A percentile compares a stretch with the other conserved stretches of the same genome.
Conservation (phyloP, 306 rosid genomes). For the Fragaria nilgerrensis region DNA sequence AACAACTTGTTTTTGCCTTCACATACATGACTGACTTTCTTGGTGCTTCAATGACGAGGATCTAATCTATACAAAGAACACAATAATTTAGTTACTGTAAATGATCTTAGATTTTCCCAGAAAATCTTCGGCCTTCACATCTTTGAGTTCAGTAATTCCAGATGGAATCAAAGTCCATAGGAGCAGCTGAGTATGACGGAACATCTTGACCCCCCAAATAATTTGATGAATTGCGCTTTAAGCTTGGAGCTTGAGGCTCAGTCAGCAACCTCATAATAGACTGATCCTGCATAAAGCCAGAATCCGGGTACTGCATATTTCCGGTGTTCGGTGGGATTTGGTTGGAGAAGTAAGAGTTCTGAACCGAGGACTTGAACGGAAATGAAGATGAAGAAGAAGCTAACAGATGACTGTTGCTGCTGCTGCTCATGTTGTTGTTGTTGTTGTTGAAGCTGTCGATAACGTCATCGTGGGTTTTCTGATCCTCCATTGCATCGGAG, state of each 20-base stretch:
- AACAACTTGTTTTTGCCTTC: neutral
- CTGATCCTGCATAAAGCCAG: constrained; percentile 32
- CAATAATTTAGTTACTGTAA: neutral
- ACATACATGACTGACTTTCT: neutral
- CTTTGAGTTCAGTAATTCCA: constrained; percentile 47
- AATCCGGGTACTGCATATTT: constrained; percentile 26
- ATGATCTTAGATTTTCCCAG: neutral
- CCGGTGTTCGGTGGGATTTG: constrained; percentile 24
- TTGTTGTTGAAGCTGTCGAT: constrained; percentile 18
- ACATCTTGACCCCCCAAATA: constrained; percentile 31
- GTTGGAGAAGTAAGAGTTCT: neutral
- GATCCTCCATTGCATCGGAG: constrained; percentile 50
- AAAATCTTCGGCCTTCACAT: constrained; percentile 9
- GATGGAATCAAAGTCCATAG: constrained; percentile 39
- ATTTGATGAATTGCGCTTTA: constrained; percentile 16
- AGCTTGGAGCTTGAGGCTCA: constrained; percentile 33
- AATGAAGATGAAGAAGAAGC: constrained; percentile 35
- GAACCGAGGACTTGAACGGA: neutral
- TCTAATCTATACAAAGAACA: constrained; percentile 7
- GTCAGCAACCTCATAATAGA: constrained; percentile 42
- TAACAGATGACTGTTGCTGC: constrained; percentile 1
- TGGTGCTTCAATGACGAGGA: neutral
- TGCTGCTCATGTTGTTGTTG: neutral
- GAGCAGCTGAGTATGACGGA: constrained; percentile 47
- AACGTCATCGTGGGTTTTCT: constrained; percentile 25